Evolutionary conservation across 495 filamentous ascomycete species (phyloP).

Genomic region (Pyronema omphalodes): DNA sequence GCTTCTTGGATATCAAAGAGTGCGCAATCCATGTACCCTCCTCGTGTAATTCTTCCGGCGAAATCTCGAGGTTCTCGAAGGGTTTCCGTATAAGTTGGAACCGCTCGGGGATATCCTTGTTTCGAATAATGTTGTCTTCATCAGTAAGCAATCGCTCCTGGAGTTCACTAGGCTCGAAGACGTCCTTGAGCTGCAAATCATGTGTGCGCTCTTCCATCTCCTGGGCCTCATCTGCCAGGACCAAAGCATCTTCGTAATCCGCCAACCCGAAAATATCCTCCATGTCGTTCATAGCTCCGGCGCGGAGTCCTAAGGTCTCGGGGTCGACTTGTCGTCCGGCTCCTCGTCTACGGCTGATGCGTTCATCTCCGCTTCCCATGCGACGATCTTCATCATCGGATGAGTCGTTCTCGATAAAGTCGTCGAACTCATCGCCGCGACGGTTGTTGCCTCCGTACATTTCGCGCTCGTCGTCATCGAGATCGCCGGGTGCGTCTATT

Average conservation of each 20-base stretch:
- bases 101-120: conserved; percentile 74
- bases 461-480: conserved; percentile 31
- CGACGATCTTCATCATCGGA: conserved; percentile 62
- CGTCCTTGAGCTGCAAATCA: conserved; percentile 85
- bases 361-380: conserved; percentile 59
- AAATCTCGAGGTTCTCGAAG: conserved; percentile 44
- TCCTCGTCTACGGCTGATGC: conserved; percentile 27
- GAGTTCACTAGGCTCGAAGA: conserved; percentile 91
- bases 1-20: conserved; percentile 63
- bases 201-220: conserved; percentile 54
- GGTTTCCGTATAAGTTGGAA: conserved; percentile 82
- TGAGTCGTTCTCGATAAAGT: conserved; percentile 93
- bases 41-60: conserved; percentile 57
- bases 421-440: conserved; percentile 70
- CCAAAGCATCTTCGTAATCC: conserved; percentile 85
- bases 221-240: conserved; percentile 55
- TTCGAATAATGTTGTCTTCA: conserved; percentile 76
- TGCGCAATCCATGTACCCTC: conserved; percentile 83
- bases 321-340: conserved; percentile 13
- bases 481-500: conserved; percentile 31
- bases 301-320: conserved; percentile 42
- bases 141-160: conserved; percentile 87
- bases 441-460: conserved; percentile 29
- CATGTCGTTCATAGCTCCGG: conserved; percentile 86
- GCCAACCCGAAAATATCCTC: conserved; percentile 85